Conservation (phyloP, 1,139 yeast genomes). For the Meyerozyma sp. region DNA sequence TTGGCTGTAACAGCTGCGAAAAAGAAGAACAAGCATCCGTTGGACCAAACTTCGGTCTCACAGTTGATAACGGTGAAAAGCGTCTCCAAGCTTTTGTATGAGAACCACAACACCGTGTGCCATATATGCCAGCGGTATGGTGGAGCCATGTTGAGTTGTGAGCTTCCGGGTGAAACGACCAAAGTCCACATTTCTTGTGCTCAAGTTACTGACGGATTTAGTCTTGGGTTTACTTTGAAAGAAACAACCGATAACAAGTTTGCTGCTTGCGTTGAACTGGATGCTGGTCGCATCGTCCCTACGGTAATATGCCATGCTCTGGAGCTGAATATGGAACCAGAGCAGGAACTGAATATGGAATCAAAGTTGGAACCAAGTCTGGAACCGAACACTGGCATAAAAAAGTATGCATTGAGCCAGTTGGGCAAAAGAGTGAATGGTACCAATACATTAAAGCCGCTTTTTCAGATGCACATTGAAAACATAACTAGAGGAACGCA, state of each 20-base stretch:
- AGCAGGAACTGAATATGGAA: constrained; percentile 4
- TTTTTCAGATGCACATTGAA: constrained; percentile 38
- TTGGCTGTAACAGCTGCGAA: constrained; percentile 1
- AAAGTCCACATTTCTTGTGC: constrained; percentile 67
- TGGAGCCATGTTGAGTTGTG: constrained; percentile 29
- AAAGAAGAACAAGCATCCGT: constrained; percentile 2
- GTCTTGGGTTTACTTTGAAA: constrained; percentile 41
- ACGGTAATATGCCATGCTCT: not conserved
- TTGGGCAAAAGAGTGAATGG: constrained; percentile 30
- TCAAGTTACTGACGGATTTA: constrained; percentile 38
- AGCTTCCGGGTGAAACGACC: constrained; percentile 9
- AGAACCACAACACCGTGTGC: constrained; percentile 17
- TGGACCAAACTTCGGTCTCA: constrained; percentile 6
- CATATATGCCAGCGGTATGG: constrained; percentile 26
- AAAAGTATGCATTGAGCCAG: constrained; percentile 20
- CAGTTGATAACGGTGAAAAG: constrained; percentile 22
- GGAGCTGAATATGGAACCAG: not conserved
- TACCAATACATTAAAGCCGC: constrained; percentile 22
- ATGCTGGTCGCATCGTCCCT: constrained; percentile 22
- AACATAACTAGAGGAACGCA: constrained; percentile 32
- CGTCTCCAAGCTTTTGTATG: constrained; percentile 23
- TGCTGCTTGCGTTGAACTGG: constrained; percentile 10
- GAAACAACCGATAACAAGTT: constrained; percentile 20
- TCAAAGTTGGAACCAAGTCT: constrained; percentile 1
- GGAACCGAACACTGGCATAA: constrained; percentile 7